Base-by-base conservation (phyloP, 1,284 basidiomycete genomes). In the Cryptococcus sp. region DNA sequence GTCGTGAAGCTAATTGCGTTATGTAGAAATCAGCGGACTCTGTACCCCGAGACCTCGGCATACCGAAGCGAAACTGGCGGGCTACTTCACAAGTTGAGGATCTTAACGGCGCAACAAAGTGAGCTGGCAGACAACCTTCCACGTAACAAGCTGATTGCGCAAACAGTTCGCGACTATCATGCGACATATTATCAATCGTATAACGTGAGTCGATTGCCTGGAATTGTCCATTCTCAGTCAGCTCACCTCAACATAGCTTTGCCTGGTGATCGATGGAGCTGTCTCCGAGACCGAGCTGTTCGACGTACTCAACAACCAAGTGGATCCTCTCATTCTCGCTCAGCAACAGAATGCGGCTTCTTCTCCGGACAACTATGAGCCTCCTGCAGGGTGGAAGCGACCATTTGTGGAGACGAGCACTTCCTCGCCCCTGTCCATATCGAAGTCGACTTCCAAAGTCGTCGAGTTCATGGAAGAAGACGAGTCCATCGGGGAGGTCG, bases 381-480 rank as follows among this genome's bases (percentile, higher is more conserved):
- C 90, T 0, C 82, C 95, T 1, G 68, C 80, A 2, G 90, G 87
- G 11, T 99, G 94, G 94, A 91, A 90, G 67, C 86, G 95, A 15
- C 96, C 96, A 0, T 99, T 99, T 72, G 70, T 98, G 20, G 93
- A 98, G 79, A 95, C 94, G 0, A 68, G 85, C 0, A 93, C 89
- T 60, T 85, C 88, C 1, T 75, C 81, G 15, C 83, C 89, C 11
- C 81, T 83, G 4, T 82, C 83, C 6, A 83, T 91, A 25, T 57
- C 81, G 10, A 74, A 84, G 60, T 83, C 84, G 3, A 72, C 82
- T 50, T 85, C 84, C 61, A 69, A 78, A 52, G 82, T 83, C 0
- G 86, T 98, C 35, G 90, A 95, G 67, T 99, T 99, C 71, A 96
- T 96, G n/a, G 96, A 98, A 78, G 87, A 92, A 77, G 95, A 99